phyloP scores from a whole-genome alignment of 2,329 filamentous ascomycete genomes.

The Acarospora socialis region DNA sequence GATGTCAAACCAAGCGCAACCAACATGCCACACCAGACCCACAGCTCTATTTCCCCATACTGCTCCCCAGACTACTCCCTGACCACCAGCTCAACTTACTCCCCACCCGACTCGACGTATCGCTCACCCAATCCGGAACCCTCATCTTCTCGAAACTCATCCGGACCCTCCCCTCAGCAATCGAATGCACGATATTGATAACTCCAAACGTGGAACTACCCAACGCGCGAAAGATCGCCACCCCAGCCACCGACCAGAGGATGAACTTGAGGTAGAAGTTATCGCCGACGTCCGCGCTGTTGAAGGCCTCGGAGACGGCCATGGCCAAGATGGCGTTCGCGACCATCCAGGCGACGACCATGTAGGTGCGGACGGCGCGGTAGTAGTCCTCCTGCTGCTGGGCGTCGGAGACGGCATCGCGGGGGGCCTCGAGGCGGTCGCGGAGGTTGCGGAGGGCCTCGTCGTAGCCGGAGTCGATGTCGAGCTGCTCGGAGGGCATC shows the following conservation, averaged over 20 bases:
- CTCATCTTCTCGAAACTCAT: constrained; percentile 21
- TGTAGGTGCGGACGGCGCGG: constrained; percentile 90
- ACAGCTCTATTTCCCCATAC: constrained; percentile 4
- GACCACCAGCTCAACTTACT: constrained; percentile 6
- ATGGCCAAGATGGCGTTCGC: constrained; percentile 87
- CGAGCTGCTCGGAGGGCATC: constrained; percentile 94
- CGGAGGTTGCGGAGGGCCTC: constrained; percentile 92
- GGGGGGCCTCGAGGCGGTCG: constrained; percentile 72
- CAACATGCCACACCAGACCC: no score
- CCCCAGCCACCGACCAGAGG: constrained; percentile 73
- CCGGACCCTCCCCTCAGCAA: constrained; percentile 75
- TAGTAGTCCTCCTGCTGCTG: constrained; percentile 98
- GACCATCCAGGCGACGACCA: constrained; percentile 91
- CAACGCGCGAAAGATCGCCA: constrained; percentile 78
- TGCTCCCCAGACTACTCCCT: constrained; percentile 11
- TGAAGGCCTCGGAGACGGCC: constrained; percentile 79
- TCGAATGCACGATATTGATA: constrained; percentile 67
- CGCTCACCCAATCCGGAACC: constrained; percentile 19
- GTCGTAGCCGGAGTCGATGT: constrained; percentile 96
- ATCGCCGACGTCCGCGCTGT: constrained; percentile 51
- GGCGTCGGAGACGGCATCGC: constrained; percentile 47
- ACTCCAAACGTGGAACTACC: constrained; percentile 70
- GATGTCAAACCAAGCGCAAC: no score
- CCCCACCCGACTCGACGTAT: constrained; percentile 12
- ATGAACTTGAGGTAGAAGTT: constrained; percentile 92